Conservation (phyloP, 2,329 filamentous ascomycete species). For the Colletotrichum viniferum region DNA sequence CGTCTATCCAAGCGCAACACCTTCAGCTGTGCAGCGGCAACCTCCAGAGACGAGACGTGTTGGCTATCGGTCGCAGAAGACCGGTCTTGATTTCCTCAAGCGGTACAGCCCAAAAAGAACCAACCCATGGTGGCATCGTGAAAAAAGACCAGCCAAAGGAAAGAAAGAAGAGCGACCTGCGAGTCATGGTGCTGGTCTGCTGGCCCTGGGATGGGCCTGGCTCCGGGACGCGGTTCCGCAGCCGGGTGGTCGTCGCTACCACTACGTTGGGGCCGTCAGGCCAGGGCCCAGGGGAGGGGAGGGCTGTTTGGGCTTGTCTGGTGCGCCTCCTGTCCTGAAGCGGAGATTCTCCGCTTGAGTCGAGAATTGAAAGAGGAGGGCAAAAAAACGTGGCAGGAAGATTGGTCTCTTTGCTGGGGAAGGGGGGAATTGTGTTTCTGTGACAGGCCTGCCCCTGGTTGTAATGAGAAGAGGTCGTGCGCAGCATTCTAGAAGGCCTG, state of each 20-base stretch:
- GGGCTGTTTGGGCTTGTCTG: not conserved
- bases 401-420: not conserved
- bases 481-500: slow-evolving; percentile 12
- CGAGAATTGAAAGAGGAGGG: not conserved
- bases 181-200: slow-evolving; percentile 7
- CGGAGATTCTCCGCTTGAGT: slow-evolving; percentile 19
- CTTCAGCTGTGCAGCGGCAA: not conserved
- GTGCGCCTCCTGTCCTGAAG: not conserved
- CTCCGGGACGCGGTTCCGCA: slow-evolving; percentile 10
- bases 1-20: not conserved
- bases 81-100: not conserved
- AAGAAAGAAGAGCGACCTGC: not conserved
- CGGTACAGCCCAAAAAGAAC: not conserved
- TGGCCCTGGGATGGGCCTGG: not conserved
- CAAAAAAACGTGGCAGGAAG: slow-evolving; percentile 16
- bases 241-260: slow-evolving; percentile 15
- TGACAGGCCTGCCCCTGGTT: slow-evolving; percentile 15
- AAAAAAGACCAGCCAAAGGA: not conserved
- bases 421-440: slow-evolving; percentile 1
- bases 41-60: not conserved
- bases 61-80: not conserved
- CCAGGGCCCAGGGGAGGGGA: not conserved
- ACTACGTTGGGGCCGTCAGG: slow-evolving; percentile 14
- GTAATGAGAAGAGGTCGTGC: slow-evolving; percentile 11
- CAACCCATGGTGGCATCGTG: not conserved